Percentiles rank a stretch among this genome's conserved stretches.
These are phyloP conservation scores for Sarocladiaceae sp. DNA, from an alignment of 2,329 filamentous ascomycete genomes.

Conservation along the genomic window DNA sequence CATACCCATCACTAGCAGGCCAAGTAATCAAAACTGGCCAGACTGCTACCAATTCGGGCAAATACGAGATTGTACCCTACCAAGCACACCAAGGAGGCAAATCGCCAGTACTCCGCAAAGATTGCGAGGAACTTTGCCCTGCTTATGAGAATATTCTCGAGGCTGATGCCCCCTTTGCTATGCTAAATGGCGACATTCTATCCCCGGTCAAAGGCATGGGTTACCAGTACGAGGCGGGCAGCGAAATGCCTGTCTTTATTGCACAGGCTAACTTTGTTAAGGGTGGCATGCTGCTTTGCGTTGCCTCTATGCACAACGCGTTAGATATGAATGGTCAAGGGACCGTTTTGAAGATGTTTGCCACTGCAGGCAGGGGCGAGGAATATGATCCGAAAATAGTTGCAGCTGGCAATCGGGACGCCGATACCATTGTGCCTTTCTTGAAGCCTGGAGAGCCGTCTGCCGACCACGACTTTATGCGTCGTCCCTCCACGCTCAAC, in stretches of 20 bases:
- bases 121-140: conserved; percentile 8
- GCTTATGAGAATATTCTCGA: conserved; percentile 6
- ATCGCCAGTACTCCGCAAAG: conserved; percentile 6
- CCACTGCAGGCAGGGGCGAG: conserved; percentile 4
- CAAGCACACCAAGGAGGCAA: not conserved
- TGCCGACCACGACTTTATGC: not conserved
- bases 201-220: conserved; percentile 6
- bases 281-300: not conserved
- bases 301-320: conserved; percentile 9
- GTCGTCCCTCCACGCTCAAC: not conserved
- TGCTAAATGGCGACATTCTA: conserved; percentile 6
- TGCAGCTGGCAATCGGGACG: conserved; percentile 1
- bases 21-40: conserved; percentile 6
- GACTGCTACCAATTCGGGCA: conserved; percentile 8
- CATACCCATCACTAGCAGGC: conserved; percentile 8
- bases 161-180: conserved; percentile 7
- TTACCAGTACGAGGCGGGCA: not conserved
- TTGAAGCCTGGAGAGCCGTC: not conserved
- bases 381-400: not conserved
- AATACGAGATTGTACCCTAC: conserved; percentile 10
- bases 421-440: conserved; percentile 1
- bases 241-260: conserved; percentile 2
- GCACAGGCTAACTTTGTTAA: conserved; percentile 8
- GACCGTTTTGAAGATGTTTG: conserved; percentile 7
- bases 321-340: conserved; percentile 8